phyloP scores from a whole-genome alignment of 2,329 filamentous ascomycete species.

The Stemphylium vesicarium region DNA sequence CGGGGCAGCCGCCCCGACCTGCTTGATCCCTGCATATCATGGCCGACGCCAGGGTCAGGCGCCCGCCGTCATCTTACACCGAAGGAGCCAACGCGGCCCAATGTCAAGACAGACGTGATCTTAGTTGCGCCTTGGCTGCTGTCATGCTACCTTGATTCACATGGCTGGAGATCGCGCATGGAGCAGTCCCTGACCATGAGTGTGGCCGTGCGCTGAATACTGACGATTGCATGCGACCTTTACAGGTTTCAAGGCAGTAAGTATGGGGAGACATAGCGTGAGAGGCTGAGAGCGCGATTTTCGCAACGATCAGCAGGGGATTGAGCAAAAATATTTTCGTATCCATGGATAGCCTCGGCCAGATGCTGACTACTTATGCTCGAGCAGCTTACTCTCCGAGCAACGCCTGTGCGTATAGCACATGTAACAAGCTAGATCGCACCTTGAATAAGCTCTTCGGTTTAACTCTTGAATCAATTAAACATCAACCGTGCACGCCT shows the following conservation, averaged over 20 bases:
- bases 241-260: not conserved
- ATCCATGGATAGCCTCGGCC: too few species aligned
- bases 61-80: constrained; percentile 21
- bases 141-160: not conserved
- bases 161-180: not conserved
- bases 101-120: not conserved
- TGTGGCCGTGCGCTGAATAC: not conserved
- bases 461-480: not conserved
- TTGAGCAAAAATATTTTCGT: too few species aligned
- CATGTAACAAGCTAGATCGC: constrained; percentile 1
- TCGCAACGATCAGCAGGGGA: not conserved
- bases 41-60: constrained; percentile 21
- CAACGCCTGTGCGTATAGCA: not conserved
- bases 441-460: not conserved
- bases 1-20: constrained; percentile 22
- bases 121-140: not conserved
- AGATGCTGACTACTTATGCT: too few species aligned
- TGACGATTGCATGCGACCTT: not conserved
- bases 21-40: constrained; percentile 26
- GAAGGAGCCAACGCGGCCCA: constrained; percentile 23
- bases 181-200: not conserved
- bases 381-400: too few species aligned
- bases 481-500: not conserved
- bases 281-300: not conserved
- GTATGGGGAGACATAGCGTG: not conserved